Conservation (phyloP, 805 yeast genomes). For the Wickerhamiella lipophila region DNA sequence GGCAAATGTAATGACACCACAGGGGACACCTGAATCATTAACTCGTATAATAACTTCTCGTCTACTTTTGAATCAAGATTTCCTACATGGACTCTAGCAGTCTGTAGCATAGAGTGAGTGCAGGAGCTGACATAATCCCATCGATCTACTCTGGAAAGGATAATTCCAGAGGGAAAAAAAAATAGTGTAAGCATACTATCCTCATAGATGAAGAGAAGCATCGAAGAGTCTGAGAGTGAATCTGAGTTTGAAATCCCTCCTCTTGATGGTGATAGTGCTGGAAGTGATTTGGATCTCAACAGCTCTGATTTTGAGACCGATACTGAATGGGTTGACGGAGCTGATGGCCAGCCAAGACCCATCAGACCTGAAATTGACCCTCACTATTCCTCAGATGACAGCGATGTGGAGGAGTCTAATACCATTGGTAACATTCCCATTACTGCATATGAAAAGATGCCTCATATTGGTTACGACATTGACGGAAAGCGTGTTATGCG, state of each 20-base stretch:
- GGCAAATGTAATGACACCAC: conserved; percentile 61
- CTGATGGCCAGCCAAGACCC: conserved; percentile 68
- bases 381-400: conserved; percentile 87
- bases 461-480: conserved; percentile 92
- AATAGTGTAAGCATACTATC: conserved; percentile 1
- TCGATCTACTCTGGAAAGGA: neutral
- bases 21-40: conserved; percentile 77
- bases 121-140: neutral
- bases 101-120: neutral
- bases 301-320: conserved; percentile 27
- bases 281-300: conserved; percentile 45
- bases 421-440: conserved; percentile 91
- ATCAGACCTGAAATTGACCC: conserved; percentile 87
- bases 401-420: conserved; percentile 66
- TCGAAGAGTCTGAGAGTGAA: conserved; percentile 15
- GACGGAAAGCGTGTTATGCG: conserved; percentile 98
- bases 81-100: conserved; percentile 48
- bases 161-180: neutral
- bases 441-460: conserved; percentile 90
- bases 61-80: conserved; percentile 66
- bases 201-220: conserved; percentile 11
- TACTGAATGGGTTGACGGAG: conserved; percentile 29
- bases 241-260: conserved; percentile 22
- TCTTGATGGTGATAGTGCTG: conserved; percentile 30
- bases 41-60: conserved; percentile 62